Conservation (phyloP, 2,329 filamentous ascomycete genomes). For the Venturia effusa region DNA sequence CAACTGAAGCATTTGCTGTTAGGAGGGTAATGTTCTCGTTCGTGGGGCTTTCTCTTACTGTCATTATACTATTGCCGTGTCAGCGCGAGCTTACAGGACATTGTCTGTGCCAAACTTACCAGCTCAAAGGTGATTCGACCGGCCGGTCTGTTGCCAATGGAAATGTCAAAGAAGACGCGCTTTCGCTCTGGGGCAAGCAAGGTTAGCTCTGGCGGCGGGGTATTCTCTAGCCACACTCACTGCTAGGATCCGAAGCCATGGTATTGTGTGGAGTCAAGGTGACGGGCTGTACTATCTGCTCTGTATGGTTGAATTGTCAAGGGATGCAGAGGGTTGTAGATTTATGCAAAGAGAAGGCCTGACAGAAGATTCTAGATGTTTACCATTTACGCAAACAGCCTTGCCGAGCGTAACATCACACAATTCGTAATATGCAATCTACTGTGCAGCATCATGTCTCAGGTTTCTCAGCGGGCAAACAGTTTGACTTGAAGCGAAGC, state of each 20-base stretch:
- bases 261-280: background rate
- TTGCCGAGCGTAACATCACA: background rate
- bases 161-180: slow-evolving; percentile 89
- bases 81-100: slow-evolving; percentile 14
- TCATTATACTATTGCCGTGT: slow-evolving; percentile 29
- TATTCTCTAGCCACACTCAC: background rate
- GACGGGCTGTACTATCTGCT: background rate
- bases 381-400: background rate
- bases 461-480: background rate
- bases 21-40: slow-evolving; percentile 7
- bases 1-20: slow-evolving; percentile 37
- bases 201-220: background rate
- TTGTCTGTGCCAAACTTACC: slow-evolving; percentile 30
- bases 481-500: too few relatives aligned
- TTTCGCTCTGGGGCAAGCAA: slow-evolving; percentile 42
- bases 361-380: background rate
- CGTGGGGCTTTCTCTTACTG: slow-evolving; percentile 17
- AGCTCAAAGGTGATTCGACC: slow-evolving; percentile 85
- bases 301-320: background rate
- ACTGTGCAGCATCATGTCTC: background rate
- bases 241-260: slow-evolving; percentile 8
- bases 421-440: background rate
- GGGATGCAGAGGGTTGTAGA: background rate
- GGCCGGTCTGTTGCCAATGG: slow-evolving; percentile 60
- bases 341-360: background rate